Conservation (phyloP, 78 protist genomes). For the Capsaspora owczarzaki region DNA sequence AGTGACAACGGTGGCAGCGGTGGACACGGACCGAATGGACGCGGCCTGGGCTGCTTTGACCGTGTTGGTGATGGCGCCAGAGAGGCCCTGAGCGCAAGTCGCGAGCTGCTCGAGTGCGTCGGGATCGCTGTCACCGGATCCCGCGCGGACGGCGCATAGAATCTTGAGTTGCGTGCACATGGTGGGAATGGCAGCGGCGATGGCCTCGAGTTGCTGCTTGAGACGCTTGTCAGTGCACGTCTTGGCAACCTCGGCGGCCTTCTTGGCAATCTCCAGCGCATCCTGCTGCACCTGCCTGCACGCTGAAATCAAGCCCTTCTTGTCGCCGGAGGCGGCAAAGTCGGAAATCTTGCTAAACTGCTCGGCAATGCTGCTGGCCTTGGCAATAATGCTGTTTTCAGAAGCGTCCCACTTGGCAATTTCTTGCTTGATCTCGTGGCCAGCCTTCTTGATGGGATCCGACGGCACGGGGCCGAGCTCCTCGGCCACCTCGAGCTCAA, state of each 20-base stretch:
- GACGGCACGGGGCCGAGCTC: too few relatives aligned
- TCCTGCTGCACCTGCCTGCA: not conserved
- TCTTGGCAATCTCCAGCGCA: not conserved
- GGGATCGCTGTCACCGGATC: not conserved
- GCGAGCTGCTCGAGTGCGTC: not conserved
- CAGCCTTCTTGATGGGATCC: too few relatives aligned
- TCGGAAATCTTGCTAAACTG: not conserved
- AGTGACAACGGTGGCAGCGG: not conserved
- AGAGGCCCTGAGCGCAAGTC: not conserved
- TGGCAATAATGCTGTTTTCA: not conserved
- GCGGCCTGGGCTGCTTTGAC: constrained; percentile 4
- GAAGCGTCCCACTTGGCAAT: not conserved
- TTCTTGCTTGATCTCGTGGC: too few relatives aligned
- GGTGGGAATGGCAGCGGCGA: not conserved
- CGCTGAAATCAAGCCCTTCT: not conserved
- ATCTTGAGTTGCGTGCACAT: not conserved
- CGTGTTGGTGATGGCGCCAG: not conserved
- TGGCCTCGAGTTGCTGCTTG: not conserved
- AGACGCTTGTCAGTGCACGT: constrained; percentile 2
- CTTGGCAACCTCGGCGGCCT: not conserved
- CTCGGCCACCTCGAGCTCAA: too few relatives aligned
- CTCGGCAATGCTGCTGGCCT: not conserved
- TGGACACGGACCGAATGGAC: not conserved
- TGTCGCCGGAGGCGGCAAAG: not conserved
- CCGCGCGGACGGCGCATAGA: not conserved